phyloP scores from a whole-genome alignment of 805 yeast species.

The Teunomyces panamensis region DNA sequence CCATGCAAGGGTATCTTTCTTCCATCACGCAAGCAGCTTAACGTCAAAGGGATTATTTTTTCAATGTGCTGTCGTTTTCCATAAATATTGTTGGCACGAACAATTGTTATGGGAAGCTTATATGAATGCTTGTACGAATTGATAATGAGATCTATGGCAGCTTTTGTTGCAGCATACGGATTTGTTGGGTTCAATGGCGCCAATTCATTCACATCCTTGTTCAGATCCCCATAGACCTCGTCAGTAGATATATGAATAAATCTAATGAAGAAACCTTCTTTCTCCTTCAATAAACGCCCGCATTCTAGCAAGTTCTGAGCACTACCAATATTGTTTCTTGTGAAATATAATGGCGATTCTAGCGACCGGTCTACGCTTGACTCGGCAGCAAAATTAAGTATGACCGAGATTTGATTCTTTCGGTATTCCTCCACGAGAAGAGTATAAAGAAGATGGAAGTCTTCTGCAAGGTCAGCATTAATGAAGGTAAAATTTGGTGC shows the following conservation, averaged over 20 bases:
- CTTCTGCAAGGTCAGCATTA: slow-evolving; percentile 36
- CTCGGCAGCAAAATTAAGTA: slow-evolving; percentile 56
- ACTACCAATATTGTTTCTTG: slow-evolving; percentile 44
- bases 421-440: slow-evolving; percentile 13
- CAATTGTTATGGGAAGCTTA: slow-evolving; percentile 37
- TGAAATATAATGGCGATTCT: slow-evolving; percentile 40
- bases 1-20: slow-evolving; percentile 45
- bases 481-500: slow-evolving; percentile 21
- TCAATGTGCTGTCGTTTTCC: slow-evolving; percentile 56
- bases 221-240: slow-evolving; percentile 54
- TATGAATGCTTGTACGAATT: slow-evolving; percentile 44
- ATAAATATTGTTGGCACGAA: slow-evolving; percentile 52
- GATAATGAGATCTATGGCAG: slow-evolving; percentile 49
- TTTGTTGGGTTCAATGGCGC: slow-evolving; percentile 47
- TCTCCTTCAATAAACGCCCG: slow-evolving; percentile 16
- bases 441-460: slow-evolving; percentile 15
- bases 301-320: slow-evolving; percentile 48
- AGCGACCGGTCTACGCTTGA: slow-evolving; percentile 55
- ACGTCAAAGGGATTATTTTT: slow-evolving; percentile 41
- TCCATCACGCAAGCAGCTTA: slow-evolving; percentile 17
- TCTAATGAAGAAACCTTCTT: slow-evolving; percentile 6
- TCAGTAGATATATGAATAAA: slow-evolving; percentile 55
- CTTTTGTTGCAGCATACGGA: slow-evolving; percentile 58
- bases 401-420: slow-evolving; percentile 22
- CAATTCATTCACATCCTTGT: slow-evolving; percentile 27